These are phyloP conservation scores for Exophiala dermatitidis DNA, from an alignment of 2,329 filamentous ascomycete genomes.

Conservation along the genomic window DNA sequence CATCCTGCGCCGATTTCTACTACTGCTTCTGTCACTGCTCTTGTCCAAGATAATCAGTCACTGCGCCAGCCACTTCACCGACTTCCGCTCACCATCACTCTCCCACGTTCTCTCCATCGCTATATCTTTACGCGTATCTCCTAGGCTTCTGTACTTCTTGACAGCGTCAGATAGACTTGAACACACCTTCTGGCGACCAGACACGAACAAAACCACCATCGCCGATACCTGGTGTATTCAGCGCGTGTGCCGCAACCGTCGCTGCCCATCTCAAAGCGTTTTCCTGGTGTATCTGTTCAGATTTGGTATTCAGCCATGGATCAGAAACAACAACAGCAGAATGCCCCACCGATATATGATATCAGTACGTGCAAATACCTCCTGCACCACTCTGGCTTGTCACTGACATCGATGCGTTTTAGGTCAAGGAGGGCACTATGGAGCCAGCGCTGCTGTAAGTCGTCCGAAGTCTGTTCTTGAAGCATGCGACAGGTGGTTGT, in stretches of 20 bases:
- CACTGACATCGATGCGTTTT: not conserved
- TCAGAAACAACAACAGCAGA: not conserved
- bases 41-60: not conserved
- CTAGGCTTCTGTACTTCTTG: too few relatives aligned
- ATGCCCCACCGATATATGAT: not conserved
- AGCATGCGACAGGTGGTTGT: not conserved
- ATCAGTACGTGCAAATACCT: not conserved
- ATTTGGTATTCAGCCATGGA: not conserved
- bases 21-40: not conserved
- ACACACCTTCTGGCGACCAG: too few relatives aligned
- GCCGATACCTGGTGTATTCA: too few relatives aligned
- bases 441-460: constrained; percentile 14
- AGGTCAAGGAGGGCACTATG: constrained; percentile 7
- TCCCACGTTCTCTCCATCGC: not conserved
- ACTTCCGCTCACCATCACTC: not conserved
- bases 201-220: too few relatives aligned
- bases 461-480: not conserved
- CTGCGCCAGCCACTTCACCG: not conserved
- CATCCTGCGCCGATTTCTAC: not conserved
- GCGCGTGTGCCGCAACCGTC: too few relatives aligned
- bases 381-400: not conserved
- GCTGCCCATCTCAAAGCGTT: not conserved
- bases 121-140: not conserved
- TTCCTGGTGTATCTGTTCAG: not conserved
- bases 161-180: too few relatives aligned